Evolutionary conservation across 768 basidiomycete species (phyloP).

Genomic region (Psilocybe tampanensis): DNA sequence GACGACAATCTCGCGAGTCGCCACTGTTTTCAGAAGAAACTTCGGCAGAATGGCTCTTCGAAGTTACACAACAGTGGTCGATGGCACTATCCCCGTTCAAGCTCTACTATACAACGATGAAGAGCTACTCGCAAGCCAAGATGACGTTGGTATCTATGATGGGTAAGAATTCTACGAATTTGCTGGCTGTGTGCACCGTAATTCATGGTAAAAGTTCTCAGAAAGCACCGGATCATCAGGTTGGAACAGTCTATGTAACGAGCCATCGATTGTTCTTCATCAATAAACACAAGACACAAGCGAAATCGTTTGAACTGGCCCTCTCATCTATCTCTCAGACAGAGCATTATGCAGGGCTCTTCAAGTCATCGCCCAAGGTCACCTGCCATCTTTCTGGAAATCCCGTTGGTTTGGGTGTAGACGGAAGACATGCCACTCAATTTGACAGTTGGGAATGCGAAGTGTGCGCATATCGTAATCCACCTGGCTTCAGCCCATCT

Average conservation of each 20-base stretch:
- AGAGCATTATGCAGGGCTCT: conserved; percentile 87
- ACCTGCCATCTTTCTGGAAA: conserved; percentile 64
- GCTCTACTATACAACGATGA: conserved; percentile 85
- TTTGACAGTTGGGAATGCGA: conserved; percentile 80
- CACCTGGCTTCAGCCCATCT: conserved; percentile 71
- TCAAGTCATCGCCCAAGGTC: conserved; percentile 88
- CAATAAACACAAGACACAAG: conserved; percentile 48
- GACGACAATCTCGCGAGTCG: too few relatives aligned
- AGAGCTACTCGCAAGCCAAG: conserved; percentile 70
- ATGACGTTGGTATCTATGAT: conserved; percentile 87
- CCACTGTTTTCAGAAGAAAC: not conserved
- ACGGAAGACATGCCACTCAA: conserved; percentile 24
- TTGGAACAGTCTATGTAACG: conserved; percentile 72
- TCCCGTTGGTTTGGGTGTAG: conserved; percentile 22
- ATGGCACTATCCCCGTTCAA: conserved; percentile 77
- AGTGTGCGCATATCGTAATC: conserved; percentile 86
- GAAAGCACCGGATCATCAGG: conserved; percentile 81
- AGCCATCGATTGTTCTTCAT: conserved; percentile 88
- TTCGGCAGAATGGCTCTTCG: conserved; percentile 49
- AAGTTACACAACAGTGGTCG: conserved; percentile 57
- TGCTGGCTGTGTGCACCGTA: conserved; percentile 7
- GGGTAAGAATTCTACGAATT: conserved; percentile 57
- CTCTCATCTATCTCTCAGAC: conserved; percentile 71
- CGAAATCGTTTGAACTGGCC: conserved; percentile 68
- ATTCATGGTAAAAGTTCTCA: conserved; percentile 59